A percentile compares a stretch with the other conserved stretches of the same genome.
Evolutionary conservation across 257 asterid genomes (phyloP).

Genomic region (Przewalskia tangutica): DNA sequence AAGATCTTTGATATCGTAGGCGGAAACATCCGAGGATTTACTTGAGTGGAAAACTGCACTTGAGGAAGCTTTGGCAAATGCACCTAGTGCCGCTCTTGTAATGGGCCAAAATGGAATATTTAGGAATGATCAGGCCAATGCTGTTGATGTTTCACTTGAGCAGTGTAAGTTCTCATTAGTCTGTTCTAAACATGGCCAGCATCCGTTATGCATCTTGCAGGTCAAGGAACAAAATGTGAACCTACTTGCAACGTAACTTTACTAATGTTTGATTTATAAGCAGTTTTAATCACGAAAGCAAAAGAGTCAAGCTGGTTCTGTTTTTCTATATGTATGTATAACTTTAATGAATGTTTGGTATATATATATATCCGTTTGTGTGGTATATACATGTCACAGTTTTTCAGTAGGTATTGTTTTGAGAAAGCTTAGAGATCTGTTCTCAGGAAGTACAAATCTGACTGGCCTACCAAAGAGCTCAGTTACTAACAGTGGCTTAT

Average conservation of each 20-base stretch:
- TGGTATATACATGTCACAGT: not conserved
- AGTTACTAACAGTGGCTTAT: not conserved
- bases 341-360: not conserved
- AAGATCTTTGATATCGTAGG: constrained; percentile 40
- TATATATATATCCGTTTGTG: not conserved
- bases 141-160: constrained; percentile 50
- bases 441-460: not conserved
- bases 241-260: not conserved
- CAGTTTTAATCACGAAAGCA: not conserved
- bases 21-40: constrained; percentile 90
- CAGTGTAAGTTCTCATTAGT: constrained; percentile 39
- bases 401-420: not conserved
- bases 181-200: not conserved
- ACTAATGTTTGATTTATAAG: not conserved
- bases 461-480: not conserved
- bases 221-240: not conserved
- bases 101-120: constrained; percentile 70
- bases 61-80: constrained; percentile 85
- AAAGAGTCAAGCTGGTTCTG: not conserved
- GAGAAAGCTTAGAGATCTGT: not conserved
- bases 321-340: not conserved
- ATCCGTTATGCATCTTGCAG: not conserved
- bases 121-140: constrained; percentile 61
- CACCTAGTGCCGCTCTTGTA: constrained; percentile 69
- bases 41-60: constrained; percentile 92